phyloP scores from a whole-genome alignment of 1,284 basidiomycete species.

The Ceratobasidium sp. region DNA sequence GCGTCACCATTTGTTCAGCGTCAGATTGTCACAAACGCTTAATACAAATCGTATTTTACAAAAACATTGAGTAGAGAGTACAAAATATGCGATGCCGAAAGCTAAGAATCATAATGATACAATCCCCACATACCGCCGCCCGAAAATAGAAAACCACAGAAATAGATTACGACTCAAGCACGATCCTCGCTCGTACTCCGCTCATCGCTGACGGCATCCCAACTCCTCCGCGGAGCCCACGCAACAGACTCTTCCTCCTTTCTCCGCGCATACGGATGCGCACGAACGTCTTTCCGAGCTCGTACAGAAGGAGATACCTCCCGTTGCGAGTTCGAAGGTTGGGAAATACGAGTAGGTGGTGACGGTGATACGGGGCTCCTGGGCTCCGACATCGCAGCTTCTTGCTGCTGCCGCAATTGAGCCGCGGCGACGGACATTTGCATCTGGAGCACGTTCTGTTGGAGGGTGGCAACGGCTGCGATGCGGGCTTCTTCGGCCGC shows the following conservation, averaged over 20 bases:
- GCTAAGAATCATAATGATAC: constrained; percentile 15
- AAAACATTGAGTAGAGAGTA: constrained; percentile 8
- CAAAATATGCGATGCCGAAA: neutral
- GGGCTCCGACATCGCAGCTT: neutral
- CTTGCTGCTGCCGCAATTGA: constrained; percentile 16
- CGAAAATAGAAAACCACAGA: neutral
- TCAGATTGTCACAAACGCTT: no score
- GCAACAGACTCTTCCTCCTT: neutral
- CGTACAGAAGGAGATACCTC: constrained; percentile 9
- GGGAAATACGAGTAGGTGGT: neutral
- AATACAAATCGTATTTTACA: neutral
- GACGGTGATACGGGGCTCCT: constrained; percentile 37
- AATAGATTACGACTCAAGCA: neutral
- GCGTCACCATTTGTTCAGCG: no score
- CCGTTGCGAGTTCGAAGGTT: neutral
- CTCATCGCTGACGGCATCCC: constrained; percentile 41
- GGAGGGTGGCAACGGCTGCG: constrained; percentile 75
- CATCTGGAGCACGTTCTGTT: constrained; percentile 76
- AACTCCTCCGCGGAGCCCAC: constrained; percentile 28
- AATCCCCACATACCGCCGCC: neutral
- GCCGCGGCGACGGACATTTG: constrained; percentile 55
- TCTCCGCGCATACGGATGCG: constrained; percentile 31
- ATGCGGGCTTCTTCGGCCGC: constrained; percentile 88
- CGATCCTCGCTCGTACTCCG: constrained; percentile 34
- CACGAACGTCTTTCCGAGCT: neutral